phyloP scores from a whole-genome alignment of 2,329 filamentous ascomycete genomes.

The Nectriaceae sp. region DNA sequence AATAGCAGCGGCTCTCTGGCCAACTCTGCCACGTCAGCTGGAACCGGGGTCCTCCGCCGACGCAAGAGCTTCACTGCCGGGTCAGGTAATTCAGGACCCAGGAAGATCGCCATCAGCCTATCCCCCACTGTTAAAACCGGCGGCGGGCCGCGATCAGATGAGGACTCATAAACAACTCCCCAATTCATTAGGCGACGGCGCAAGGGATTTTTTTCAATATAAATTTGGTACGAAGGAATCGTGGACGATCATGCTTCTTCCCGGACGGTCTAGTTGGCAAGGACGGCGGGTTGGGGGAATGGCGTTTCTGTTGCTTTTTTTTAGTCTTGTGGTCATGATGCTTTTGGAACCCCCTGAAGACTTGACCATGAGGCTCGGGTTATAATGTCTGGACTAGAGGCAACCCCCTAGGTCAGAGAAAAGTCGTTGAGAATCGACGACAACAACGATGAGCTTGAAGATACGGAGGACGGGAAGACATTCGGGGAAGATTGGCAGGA shows the following conservation, averaged over 20 bases:
- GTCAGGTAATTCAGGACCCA: conserved; percentile 42
- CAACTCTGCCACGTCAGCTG: conserved; percentile 28
- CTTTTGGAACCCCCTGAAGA: too few relatives aligned
- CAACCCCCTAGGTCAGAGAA: conserved; percentile 23
- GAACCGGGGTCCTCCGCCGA: conserved; percentile 32
- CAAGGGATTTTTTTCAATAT: conserved; percentile 8
- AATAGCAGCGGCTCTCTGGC: conserved; percentile 56
- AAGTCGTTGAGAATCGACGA: conserved; percentile 21
- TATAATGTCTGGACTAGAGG: conserved; percentile 24
- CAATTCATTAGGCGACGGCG: conserved; percentile 29
- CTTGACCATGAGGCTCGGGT: conserved; percentile 18
- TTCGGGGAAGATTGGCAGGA: conserved; percentile 27
- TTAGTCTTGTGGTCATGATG: conserved; percentile 3
- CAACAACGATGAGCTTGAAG: too few relatives aligned
- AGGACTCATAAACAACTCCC: conserved; percentile 37
- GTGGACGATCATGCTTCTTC: conserved; percentile 2
- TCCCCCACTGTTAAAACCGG: conserved; percentile 48
- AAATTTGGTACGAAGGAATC: not conserved
- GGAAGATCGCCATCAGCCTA: conserved; percentile 62
- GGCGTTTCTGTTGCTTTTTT: conserved; percentile 27
- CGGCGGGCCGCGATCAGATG: conserved; percentile 39
- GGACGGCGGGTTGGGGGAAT: conserved; percentile 12
- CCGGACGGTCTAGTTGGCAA: conserved; percentile 21
- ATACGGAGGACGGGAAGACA: too few relatives aligned
- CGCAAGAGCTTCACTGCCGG: conserved; percentile 46